Base-by-base conservation (phyloP, 352 stramenopile genomes). In the Globisporangium uncinulatum region DNA sequence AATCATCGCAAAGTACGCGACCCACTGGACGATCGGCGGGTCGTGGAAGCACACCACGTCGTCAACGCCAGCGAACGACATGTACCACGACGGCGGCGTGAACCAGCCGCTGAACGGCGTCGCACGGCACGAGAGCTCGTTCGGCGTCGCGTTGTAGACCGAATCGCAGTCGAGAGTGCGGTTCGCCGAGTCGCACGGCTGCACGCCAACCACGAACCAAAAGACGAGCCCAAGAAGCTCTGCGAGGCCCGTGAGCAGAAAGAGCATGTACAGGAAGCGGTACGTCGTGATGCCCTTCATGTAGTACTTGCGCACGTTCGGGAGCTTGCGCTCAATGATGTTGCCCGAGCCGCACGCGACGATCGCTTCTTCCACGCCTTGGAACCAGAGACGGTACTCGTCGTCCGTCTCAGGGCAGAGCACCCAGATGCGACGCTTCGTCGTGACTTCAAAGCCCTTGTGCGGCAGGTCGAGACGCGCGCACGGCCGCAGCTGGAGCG, bases 291-390 rank as follows among this genome's bases (percentile, higher is more conserved):
- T 86, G 57, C 85, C 85, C 71, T 94, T 94, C 82, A 94, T 92
- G 56, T 88, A 76, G 72, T 94, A 94, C 76, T 90, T 91, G 45
- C 85, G 82, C 21, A 94, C 85, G 65, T 94, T 94, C 29, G 85
- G 85, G 36, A 94, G 73, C 68, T 88, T 87, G 42, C 85, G 82
- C 54, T 94, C 79, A 46, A 94, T 89, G 46, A 92, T 87, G 67
- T 94, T 94, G 48, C 85, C 80, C 4, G 82, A 77, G 15, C 85
- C 85, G 41, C 70, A 82, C 11, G 74, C 56, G 31, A 94, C 76
- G 50, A 94, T 94, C 19, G 79, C 75, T 19, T 71, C 57, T 61
- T 94, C 85, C 1, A 92, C 71, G 15, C 79, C 85, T 57, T 89
- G 69, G 57, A 94, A 94, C 85, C 85, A 94, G 52, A 92, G 79